Base-by-base conservation (phyloP, 2,329 filamentous ascomycete species). In the Esteya vermicola region DNA sequence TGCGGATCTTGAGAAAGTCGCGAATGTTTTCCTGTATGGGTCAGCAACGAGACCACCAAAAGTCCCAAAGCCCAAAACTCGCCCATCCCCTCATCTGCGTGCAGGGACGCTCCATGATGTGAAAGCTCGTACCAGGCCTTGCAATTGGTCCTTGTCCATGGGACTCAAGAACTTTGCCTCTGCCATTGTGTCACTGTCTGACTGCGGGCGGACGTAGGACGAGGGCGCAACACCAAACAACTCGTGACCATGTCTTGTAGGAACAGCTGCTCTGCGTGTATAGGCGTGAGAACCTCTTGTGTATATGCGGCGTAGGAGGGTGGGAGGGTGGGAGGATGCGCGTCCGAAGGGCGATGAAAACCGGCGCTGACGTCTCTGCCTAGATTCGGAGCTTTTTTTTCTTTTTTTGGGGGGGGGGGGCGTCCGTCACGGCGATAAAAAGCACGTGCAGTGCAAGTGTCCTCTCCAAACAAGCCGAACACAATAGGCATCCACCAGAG, bases 1-100 rank as follows among this genome's bases (percentile, higher is more conserved):
- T 96, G 55, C 91, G 81, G 51, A 93, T 81, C 61, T 88, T 93
- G 57, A 98, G 78, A 63, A 98, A 98, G 52, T 94, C 84, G 61
- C 91, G 83, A n/a, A 51, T 51, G 31, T 47, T 50, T 41, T 46
- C 41, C 43, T 45, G 36, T 18, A 21, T 14, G 16, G n/a, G 21
- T 31, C 22, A 36, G n/a, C 22, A 31, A 31, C 9, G 9, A 31
- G 9, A 31, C 28, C 6, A 31, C 9, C 28, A 31, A n/a, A n/a
- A n/a, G n/a, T n/a, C 9, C 28, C 9, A 23, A 23, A 23, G 18
- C 35, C 9, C 12, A 25, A 36, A 18, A 27, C 8, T 13, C 8
- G 25, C 13, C 23, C 18, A n/a, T n/a, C n/a, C n/a, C n/a, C n/a
- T n/a, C n/a, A n/a, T n/a, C n/a, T n/a, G n/a, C 10, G 27, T 19